These are phyloP conservation scores for Astrephomene gubernaculifera DNA, from an alignment of 139 green algal genomes.

Conservation along the genomic window DNA sequence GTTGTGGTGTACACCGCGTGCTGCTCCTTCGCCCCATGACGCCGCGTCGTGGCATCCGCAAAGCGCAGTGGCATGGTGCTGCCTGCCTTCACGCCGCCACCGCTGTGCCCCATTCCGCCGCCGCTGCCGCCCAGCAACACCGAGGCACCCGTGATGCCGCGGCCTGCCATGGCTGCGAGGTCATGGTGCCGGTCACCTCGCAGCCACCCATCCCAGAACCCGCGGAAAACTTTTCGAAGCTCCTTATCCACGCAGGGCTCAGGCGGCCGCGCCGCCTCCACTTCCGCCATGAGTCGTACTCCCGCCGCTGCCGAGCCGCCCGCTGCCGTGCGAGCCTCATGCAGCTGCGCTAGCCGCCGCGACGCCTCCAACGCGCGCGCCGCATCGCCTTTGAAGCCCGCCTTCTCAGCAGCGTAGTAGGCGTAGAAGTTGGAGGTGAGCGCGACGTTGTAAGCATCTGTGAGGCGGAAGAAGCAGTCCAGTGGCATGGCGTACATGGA, in stretches of 20 bases:
- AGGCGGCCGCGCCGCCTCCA: neutral
- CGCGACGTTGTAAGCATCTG: slow-evolving; percentile 12
- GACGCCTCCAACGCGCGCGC: slow-evolving; percentile 34
- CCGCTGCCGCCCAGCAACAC: slow-evolving; percentile 4
- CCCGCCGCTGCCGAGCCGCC: slow-evolving; percentile 16
- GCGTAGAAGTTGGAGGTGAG: slow-evolving; percentile 34
- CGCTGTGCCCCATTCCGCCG: neutral
- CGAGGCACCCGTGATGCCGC: slow-evolving; percentile 9
- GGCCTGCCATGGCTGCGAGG: neutral
- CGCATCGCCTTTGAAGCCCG: slow-evolving; percentile 30
- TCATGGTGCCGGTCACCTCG: slow-evolving; percentile 38
- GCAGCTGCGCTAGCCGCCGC: slow-evolving; percentile 12
- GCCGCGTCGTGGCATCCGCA: slow-evolving; percentile 42
- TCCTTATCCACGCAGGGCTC: slow-evolving; percentile 27
- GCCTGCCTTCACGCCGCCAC: neutral
- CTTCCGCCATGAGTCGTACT: slow-evolving; percentile 1
- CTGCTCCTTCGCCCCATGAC: slow-evolving; percentile 30
- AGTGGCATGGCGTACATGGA: slow-evolving; percentile 38
- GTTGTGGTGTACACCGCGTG: slow-evolving; percentile 46
- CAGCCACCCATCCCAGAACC: slow-evolving; percentile 22
- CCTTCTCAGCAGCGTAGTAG: slow-evolving; percentile 28
- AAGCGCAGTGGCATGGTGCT: slow-evolving; percentile 36
- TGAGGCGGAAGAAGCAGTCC: slow-evolving; percentile 39
- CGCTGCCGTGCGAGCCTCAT: slow-evolving; percentile 17
- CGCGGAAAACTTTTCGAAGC: slow-evolving; percentile 1